Base-by-base conservation (phyloP, 2,329 filamentous ascomycete genomes). In the Biscogniauxia mediterranea region DNA sequence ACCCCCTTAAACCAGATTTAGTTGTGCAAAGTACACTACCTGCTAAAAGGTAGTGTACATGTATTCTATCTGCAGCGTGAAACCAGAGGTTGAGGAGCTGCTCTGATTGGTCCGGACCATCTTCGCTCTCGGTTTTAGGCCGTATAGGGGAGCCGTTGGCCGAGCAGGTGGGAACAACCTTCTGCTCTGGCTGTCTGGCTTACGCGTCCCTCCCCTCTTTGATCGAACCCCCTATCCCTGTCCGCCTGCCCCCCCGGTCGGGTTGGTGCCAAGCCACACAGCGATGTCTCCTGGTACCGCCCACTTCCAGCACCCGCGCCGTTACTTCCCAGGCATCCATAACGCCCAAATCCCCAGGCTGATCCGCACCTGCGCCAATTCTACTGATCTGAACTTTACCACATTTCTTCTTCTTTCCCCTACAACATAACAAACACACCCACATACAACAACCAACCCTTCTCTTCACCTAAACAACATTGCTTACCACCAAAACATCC, bases 131-230 rank as follows among this genome's bases (percentile, higher is more conserved):
- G 61, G 63, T 50, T 61, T 60, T 66, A 58, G 57, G 51, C 64
- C 57, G 52, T 51, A 52, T 50, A 21, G 57, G 56, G 55, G 59
- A 51, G 56, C 55, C 57, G 65, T 63, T 62, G 62, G 62, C 56
- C 59, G 59, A 59, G 58, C 61, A 38, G 57, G 53, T 60, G 56
- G 55, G 61, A 54, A 57, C 57, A 51, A 21, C 56, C 63, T 59
- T 63, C 68, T 65, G 63, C 68, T 69, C 65, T 66, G 67, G 71
- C 70, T 75, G 71, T 69, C 65, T 66, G 67, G 71, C 70, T 75
- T 72, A 76, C 74, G 74, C 74, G 74, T 72, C 73, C 73, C 63
- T 70, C 69, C 69, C 70, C 69, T 72, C 66, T 68, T 63, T 65
- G 61, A 66, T 67, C 55, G 66, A 68, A 63, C 62, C 64, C 65